Conservation (phyloP, 148 eudicot genomes). For the Linanthus parryae region DNA sequence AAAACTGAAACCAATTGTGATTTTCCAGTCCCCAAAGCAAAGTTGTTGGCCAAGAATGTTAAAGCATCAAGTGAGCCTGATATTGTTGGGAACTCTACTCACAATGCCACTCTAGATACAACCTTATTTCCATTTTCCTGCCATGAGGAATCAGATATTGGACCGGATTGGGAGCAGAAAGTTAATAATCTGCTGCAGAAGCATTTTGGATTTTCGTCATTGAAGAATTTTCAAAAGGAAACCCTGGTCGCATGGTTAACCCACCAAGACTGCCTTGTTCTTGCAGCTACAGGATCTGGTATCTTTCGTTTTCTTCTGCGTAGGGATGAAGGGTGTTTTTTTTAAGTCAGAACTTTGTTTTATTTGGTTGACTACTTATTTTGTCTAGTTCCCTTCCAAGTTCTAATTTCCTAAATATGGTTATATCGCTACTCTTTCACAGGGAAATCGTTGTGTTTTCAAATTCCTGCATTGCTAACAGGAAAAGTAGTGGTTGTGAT, state of each 20-base stretch:
- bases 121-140: slow-evolving; percentile 7
- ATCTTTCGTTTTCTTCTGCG: slow-evolving; percentile 10
- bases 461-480: slow-evolving; percentile 82
- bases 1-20: slow-evolving; percentile 15
- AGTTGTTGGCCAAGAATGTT: slow-evolving; percentile 8
- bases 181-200: slow-evolving; percentile 43
- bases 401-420: not conserved
- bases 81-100: slow-evolving; percentile 7
- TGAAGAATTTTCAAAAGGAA: slow-evolving; percentile 85
- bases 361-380: not conserved
- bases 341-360: too few relatives aligned
- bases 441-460: slow-evolving; percentile 96
- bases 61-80: slow-evolving; percentile 14
- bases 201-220: slow-evolving; percentile 64
- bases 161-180: slow-evolving; percentile 52
- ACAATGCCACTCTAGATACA: slow-evolving; percentile 12
- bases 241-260: slow-evolving; percentile 66
- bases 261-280: slow-evolving; percentile 77
- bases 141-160: slow-evolving; percentile 31
- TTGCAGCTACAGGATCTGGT: slow-evolving; percentile 99
- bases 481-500: slow-evolving; percentile 89
- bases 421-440: slow-evolving; percentile 16
- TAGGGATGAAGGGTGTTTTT: too few relatives aligned
- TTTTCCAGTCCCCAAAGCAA: slow-evolving; percentile 19
- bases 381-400: not conserved